Percentiles rank a stretch among this genome's conserved stretches.
These are phyloP conservation scores for Colletotrichum euphorbiae DNA, from an alignment of 2,329 filamentous ascomycete species.

Conservation along the genomic window DNA sequence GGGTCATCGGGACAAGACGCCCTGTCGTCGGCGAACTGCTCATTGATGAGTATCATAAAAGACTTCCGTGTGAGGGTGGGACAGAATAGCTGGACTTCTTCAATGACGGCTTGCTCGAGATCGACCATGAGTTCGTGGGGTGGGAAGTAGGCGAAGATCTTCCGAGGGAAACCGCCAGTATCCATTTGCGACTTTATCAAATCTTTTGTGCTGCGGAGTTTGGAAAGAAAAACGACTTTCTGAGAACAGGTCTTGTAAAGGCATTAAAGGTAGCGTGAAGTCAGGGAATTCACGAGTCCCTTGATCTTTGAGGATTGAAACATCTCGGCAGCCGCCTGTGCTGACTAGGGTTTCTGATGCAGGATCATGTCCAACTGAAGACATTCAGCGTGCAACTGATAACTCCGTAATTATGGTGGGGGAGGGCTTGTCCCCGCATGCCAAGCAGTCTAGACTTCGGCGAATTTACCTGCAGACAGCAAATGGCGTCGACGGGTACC, in stretches of 20 bases:
- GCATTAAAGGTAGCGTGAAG: not conserved
- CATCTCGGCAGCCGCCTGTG: too few relatives aligned
- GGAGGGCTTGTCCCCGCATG: too few relatives aligned
- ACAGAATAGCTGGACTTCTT: slow-evolving; percentile 23
- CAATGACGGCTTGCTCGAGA: slow-evolving; percentile 15
- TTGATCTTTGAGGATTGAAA: too few relatives aligned
- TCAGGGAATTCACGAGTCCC: not conserved
- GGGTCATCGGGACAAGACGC: not conserved
- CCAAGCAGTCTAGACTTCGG: too few relatives aligned
- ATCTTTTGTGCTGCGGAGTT: not conserved
- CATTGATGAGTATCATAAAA: slow-evolving; percentile 9
- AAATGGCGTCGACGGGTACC: too few relatives aligned
- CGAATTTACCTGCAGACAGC: too few relatives aligned
- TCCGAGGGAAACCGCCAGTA: not conserved
- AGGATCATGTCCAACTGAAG: too few relatives aligned
- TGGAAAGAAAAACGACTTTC: not conserved
- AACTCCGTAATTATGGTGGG: too few relatives aligned
- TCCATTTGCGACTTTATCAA: slow-evolving; percentile 3
- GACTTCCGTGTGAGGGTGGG: slow-evolving; percentile 8
- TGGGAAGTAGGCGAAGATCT: slow-evolving; percentile 7
- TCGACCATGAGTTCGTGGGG: slow-evolving; percentile 16
- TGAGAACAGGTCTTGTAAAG: not conserved
- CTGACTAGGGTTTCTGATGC: too few relatives aligned
- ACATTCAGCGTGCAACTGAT: too few relatives aligned
- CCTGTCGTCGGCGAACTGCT: slow-evolving; percentile 6